Conservation (phyloP, 2,329 filamentous ascomycete species). For the Ceratocystis lukuohia region DNA sequence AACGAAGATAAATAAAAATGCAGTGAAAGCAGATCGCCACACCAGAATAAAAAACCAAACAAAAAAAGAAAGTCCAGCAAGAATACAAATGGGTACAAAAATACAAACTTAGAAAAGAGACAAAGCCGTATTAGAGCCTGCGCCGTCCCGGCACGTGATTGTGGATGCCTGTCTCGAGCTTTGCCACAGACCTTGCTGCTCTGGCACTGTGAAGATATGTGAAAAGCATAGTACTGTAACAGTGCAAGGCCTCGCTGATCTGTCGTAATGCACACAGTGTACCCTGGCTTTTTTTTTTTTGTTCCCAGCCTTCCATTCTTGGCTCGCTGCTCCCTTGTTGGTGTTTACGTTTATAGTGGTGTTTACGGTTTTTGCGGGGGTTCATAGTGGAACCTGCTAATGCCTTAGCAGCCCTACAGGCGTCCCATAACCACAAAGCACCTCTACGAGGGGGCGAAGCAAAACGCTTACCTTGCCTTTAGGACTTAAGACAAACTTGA, state of each 20-base stretch:
- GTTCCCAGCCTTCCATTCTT: slow-evolving; percentile 6
- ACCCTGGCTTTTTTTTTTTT: not conserved
- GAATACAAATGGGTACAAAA: not conserved
- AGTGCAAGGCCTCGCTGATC: not conserved
- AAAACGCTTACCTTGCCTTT: not conserved
- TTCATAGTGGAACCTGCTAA: no score
- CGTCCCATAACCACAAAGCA: not conserved
- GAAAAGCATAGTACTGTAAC: not conserved
- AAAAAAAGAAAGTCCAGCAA: not conserved
- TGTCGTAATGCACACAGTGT: slow-evolving; percentile 1
- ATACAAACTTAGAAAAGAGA: not conserved
- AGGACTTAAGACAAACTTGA: not conserved
- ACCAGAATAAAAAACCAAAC: not conserved
- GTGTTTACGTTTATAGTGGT: not conserved
- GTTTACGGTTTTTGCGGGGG: not conserved
- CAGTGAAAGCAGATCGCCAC: not conserved
- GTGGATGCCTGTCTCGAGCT: not conserved
- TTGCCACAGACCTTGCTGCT: not conserved
- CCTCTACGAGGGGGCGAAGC: not conserved
- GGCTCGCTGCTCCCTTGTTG: not conserved
- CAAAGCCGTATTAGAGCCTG: not conserved
- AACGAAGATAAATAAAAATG: not conserved
- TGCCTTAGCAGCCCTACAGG: not conserved
- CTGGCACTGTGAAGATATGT: not conserved
- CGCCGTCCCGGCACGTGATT: slow-evolving; percentile 1